Percentiles rank a stretch among this genome's conserved stretches.
Evolutionary conservation across 2,329 filamentous ascomycete genomes (phyloP).

Genomic region (Cladosporium cucumerinum): DNA sequence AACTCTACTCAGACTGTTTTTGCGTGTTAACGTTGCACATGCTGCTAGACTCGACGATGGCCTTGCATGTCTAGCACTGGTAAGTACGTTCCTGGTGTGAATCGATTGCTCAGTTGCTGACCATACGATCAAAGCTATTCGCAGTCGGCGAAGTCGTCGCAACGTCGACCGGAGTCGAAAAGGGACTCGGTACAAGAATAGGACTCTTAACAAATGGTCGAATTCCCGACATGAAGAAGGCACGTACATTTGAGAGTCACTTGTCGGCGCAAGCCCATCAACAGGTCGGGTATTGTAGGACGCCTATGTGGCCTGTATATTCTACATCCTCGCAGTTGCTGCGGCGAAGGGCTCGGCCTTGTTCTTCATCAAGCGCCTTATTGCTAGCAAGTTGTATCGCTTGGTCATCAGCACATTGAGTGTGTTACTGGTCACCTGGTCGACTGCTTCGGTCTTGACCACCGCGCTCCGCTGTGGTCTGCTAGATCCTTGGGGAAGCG

Average conservation of each 20-base stretch:
- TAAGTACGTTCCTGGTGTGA: not conserved
- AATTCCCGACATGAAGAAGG: not conserved
- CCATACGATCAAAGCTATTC: not conserved
- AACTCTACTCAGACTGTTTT: not conserved
- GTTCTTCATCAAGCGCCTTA: not conserved
- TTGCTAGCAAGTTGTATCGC: not conserved
- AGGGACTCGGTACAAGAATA: not conserved
- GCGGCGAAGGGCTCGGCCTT: not conserved
- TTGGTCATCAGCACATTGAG: not conserved
- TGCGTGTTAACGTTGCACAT: not conserved
- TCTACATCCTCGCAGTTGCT: not conserved
- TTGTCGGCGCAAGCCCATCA: not conserved
- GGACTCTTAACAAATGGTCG: not conserved
- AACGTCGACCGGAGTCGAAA: not conserved
- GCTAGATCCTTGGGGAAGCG: not conserved
- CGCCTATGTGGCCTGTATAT: not conserved
- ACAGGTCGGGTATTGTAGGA: not conserved
- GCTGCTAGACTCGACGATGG: not conserved
- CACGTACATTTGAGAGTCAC: not conserved
- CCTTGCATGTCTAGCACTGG: not conserved
- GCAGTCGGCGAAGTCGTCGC: not conserved
- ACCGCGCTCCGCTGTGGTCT: not conserved
- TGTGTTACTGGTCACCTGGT: not conserved
- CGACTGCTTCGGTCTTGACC: not conserved
- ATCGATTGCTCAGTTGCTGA: not conserved